Evolutionary conservation across 768 basidiomycete genomes (phyloP).

Genomic region (Macrolepiota albuminosa): DNA sequence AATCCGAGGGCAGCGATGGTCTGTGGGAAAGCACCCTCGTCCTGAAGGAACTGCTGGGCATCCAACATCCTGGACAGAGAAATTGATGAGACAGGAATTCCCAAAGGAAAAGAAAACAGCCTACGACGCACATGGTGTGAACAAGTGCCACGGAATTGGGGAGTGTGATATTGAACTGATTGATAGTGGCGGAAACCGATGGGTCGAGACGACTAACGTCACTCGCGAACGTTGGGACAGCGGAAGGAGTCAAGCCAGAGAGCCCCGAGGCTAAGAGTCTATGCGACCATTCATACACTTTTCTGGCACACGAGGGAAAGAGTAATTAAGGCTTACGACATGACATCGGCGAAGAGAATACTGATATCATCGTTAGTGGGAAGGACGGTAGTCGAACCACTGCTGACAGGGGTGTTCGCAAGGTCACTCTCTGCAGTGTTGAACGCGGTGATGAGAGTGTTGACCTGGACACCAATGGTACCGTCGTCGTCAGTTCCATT

Average conservation of each 20-base stretch:
- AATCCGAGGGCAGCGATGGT: conserved; percentile 30
- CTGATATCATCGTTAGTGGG: conserved; percentile 33
- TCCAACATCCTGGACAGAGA: conserved; percentile 27
- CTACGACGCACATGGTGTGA: conserved; percentile 23
- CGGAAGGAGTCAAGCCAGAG: conserved; percentile 22
- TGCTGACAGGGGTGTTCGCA: conserved; percentile 21
- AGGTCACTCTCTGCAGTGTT: conserved; percentile 19
- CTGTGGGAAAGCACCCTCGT: conserved; percentile 26
- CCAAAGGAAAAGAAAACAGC: too few relatives aligned
- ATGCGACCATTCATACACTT: not conserved
- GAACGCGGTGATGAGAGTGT: conserved; percentile 22
- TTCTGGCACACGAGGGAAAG: not conserved
- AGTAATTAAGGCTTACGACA: conserved; percentile 21
- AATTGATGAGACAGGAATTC: not conserved
- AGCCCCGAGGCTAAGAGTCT: conserved; percentile 26
- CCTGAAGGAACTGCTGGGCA: conserved; percentile 28
- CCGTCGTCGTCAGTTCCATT: conserved; percentile 23
- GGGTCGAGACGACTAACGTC: conserved; percentile 26
- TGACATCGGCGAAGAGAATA: conserved; percentile 22
- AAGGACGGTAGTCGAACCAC: conserved; percentile 24
- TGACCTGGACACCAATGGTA: conserved; percentile 25
- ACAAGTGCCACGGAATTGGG: conserved; percentile 23
- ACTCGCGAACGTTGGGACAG: conserved; percentile 23
- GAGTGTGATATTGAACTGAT: conserved; percentile 26
- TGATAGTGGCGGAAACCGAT: conserved; percentile 18